Conservation (phyloP, 441 rosid species). For the Aleurites moluccanus region DNA sequence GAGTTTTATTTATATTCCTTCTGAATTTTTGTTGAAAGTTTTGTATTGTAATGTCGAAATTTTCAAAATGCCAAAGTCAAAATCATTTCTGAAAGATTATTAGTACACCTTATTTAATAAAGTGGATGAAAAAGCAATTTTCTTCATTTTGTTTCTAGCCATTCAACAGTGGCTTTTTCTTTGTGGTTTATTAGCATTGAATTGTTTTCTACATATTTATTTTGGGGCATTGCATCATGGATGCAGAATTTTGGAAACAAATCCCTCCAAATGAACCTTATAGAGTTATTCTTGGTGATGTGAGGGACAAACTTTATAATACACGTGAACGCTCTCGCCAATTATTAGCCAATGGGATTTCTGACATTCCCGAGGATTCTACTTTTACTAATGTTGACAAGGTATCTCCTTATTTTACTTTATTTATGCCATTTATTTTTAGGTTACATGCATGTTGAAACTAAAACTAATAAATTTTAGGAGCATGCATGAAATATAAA, state of each 20-base stretch:
- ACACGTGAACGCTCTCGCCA: constrained; percentile 93
- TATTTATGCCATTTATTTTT: not conserved
- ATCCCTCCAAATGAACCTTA: constrained; percentile 85
- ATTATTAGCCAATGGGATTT: constrained; percentile 56
- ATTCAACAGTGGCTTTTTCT: not conserved
- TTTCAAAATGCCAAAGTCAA: not conserved
- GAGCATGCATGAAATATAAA: not conserved
- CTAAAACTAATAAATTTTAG: not conserved
- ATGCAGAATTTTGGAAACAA: constrained; percentile 89
- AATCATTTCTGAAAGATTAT: constrained; percentile 2
- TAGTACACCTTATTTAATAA: not conserved
- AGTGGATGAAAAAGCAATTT: not conserved
- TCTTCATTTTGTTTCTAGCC: not conserved
- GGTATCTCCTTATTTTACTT: constrained; percentile 39
- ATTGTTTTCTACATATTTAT: not conserved
- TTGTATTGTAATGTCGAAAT: not conserved
- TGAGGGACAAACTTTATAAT: constrained; percentile 79
- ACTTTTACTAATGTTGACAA: constrained; percentile 72
- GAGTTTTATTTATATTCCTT: not conserved
- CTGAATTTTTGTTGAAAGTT: not conserved
- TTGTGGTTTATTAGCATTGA: not conserved
- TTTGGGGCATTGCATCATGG: constrained; percentile 11
- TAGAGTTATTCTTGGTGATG: constrained; percentile 88
- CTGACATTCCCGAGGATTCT: constrained; percentile 88
- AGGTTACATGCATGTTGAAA: not conserved